Evolutionary conservation across 2,329 filamentous ascomycete genomes (phyloP).

Genomic region (Cladosporium phlei): DNA sequence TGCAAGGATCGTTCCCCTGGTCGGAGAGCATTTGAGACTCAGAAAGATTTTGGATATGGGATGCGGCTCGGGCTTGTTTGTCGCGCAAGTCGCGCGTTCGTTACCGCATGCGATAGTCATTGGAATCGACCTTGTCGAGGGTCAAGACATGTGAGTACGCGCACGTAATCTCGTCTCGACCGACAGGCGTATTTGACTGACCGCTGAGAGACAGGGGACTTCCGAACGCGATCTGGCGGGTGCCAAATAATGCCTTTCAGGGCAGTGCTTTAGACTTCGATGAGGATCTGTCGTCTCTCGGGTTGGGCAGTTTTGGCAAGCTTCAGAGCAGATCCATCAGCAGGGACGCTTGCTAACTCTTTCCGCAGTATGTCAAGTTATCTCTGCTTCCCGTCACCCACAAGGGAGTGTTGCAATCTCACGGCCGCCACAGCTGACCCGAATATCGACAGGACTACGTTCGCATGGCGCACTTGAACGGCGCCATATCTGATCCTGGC

Average conservation of each 20-base stretch:
- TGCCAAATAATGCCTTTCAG: background rate
- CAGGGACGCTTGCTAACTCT: background rate
- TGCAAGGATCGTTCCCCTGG: background rate
- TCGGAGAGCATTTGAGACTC: background rate
- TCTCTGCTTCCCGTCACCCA: too few relatives aligned
- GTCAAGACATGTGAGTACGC: background rate
- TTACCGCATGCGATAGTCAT: background rate
- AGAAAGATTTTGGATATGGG: constrained; percentile 59
- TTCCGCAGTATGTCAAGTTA: background rate
- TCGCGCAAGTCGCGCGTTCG: constrained; percentile 66
- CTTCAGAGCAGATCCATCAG: background rate
- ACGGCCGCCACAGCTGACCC: too few relatives aligned
- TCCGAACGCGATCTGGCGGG: background rate
- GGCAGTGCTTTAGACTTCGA: background rate
- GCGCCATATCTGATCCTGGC: background rate
- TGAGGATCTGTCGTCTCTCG: background rate
- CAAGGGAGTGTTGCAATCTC: too few relatives aligned
- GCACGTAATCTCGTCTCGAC: background rate
- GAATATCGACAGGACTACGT: too few relatives aligned
- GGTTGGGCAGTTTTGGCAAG: background rate
- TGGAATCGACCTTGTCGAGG: background rate
- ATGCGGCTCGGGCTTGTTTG: constrained; percentile 90
- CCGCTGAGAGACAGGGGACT: background rate
- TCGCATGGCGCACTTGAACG: background rate
- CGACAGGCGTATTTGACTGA: background rate